A percentile compares a stretch with the other conserved stretches of the same genome.
Conservation (phyloP, 345 rosid species). For the Camelina laxa region DNA sequence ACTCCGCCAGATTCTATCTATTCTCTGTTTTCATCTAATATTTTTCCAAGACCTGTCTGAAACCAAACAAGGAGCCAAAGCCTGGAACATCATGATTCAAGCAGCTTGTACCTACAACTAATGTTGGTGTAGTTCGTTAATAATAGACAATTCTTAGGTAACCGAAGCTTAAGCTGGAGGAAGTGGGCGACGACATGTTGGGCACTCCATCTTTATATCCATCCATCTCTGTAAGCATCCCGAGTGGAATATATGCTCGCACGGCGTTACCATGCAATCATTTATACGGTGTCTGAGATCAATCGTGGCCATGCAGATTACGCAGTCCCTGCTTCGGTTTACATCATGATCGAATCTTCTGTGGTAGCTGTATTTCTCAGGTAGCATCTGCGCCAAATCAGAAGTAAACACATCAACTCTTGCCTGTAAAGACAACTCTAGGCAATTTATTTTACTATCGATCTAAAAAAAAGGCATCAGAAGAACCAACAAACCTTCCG, state of each 20-base stretch:
- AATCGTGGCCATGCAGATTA: slow-evolving; percentile 92
- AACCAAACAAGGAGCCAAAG: slow-evolving; percentile 22
- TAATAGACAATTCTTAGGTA: slow-evolving; percentile 26
- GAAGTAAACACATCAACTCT: slow-evolving; percentile 56
- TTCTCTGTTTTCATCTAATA: slow-evolving; percentile 22
- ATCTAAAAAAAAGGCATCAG: background rate
- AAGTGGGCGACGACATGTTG: slow-evolving; percentile 92
- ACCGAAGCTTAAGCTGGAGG: slow-evolving; percentile 66
- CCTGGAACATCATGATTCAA: background rate
- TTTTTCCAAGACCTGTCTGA: slow-evolving; percentile 20
- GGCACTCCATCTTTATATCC: slow-evolving; percentile 99
- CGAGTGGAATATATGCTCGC: slow-evolving; percentile 93
- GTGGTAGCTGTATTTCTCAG: slow-evolving; percentile 90
- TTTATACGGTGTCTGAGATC: slow-evolving; percentile 64
- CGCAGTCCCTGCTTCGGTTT: slow-evolving; percentile 72
- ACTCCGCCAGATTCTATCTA: slow-evolving; percentile 13
- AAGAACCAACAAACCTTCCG: slow-evolving; percentile 69
- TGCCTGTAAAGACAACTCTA: slow-evolving; percentile 71
- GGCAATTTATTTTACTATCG: slow-evolving; percentile 38
- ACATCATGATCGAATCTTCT: slow-evolving; percentile 65
- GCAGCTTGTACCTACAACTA: slow-evolving; percentile 20
- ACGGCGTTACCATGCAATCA: slow-evolving; percentile 97
- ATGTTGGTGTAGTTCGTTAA: slow-evolving; percentile 23
- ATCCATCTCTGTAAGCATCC: slow-evolving; percentile 98
- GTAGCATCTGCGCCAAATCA: slow-evolving; percentile 74